Base-by-base conservation (phyloP, 495 filamentous ascomycete species). In the Penicillium waksmanii region DNA sequence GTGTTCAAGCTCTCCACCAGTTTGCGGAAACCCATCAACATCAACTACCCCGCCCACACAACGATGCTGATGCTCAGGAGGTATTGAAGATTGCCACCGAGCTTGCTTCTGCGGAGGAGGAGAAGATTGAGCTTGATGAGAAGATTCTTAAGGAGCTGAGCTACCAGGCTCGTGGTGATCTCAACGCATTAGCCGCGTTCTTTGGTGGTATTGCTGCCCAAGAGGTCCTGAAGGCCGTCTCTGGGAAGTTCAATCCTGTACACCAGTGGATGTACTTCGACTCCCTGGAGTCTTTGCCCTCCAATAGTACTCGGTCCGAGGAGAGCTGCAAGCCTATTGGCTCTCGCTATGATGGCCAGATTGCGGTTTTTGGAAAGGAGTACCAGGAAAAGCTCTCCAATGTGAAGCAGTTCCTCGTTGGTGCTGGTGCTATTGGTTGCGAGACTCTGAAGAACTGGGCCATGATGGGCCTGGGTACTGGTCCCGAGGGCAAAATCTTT, bases 361-460 rank as follows among this genome's bases (percentile, higher is more conserved):
- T 99, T 65, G 95, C 91, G 9, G 96, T 99, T 1, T 96, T 97
- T 63, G 96, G 96, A 51, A 89, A 84, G 62, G 91, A 96, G 49
- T 98, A 86, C 77, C 96, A 98, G 70, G 90, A 96, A 38, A 97
- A 96, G 80, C 80, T 99, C 63, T 81, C 88, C 53, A 96, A 97
- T 66, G 73, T 91, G 42, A 94, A 85, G 50, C 83, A 96, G 66
- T 99, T 99, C 81, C 82, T 99, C 21, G 96, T 99, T 51, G 96
- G 96, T 60, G 91, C 96, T 23, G 96, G 96, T 60, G 96, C 96
- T 57, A 99, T 99, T 71, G 96, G 96, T 34, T 99, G 96, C 69
- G 96, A 99, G 70, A 99, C 97, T 85, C 80, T 99, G 55, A 99
- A 99, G 84, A 98, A 97, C 72, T 99, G 96, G 95, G 95, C 96